Evolutionary conservation across 768 basidiomycete genomes (phyloP), one percentile per base, ranked within the genome.

Genomic region (Pulveroboletus sp.): DNA sequence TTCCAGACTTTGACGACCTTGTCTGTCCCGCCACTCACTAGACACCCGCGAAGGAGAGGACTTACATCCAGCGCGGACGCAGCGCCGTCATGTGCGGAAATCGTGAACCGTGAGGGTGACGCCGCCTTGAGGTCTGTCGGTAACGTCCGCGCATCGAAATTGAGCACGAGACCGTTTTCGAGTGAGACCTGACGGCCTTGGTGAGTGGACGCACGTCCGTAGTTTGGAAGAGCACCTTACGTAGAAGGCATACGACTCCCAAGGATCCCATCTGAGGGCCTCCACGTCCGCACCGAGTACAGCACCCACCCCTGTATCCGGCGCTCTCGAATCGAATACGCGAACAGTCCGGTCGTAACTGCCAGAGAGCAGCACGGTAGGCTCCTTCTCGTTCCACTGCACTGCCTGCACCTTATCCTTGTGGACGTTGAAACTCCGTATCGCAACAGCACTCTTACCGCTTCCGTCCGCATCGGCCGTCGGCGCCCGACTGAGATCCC

Each of bases 1-100:
- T 97, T 97, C 96, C 96, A 99, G 5, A 98, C 76, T 69, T 98
- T 97, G 65, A 96, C 90, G 31, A 91, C 73, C 65, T 94, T 96
- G 75, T 98, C 96, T 17, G 86, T 84, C 2, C 96, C 96, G 17
- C 95, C 96, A 0, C 96, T 98, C 15, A 80, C 91, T 57, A 99
- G 74, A 68, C 90, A 94, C 1, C 96, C 96, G 47, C 81, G 83
- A 36, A 98, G 77, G 62, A 91, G 84, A 5, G 93, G 84, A 65
- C 92, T 96, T 55, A 97, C 78, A 65, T 98, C 96, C 40, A 99
- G 73, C 1, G 89, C 84, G 3, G 91, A 90, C 9, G 82, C 85
- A 1, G 93, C 84, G 14, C 92, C 92, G 54, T 97, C 90, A 67
- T 99, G 96, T 0, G 96, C 95, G 7, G 89, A 81, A 13, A 99